Percentiles rank a stretch among this genome's conserved stretches.
Evolutionary conservation across 495 filamentous ascomycete genomes (phyloP).

Genomic region (Cercophora sp.): DNA sequence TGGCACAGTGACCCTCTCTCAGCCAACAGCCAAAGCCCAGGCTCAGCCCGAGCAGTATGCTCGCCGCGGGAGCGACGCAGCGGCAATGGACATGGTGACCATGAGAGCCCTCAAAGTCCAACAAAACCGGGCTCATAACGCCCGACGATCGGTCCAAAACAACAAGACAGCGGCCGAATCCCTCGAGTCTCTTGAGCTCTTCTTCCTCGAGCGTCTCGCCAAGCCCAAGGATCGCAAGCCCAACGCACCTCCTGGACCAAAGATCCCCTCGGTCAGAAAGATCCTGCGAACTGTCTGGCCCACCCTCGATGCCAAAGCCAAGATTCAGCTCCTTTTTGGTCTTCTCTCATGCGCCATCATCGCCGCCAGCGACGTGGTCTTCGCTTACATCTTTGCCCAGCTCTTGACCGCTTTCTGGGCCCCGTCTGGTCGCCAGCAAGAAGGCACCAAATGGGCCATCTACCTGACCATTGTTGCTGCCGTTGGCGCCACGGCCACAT

Average conservation of each 20-base stretch:
- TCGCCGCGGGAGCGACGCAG: conserved; percentile 1
- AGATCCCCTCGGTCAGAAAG: conserved; percentile 39
- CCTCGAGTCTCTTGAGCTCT: conserved; percentile 24
- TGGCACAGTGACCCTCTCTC: no score
- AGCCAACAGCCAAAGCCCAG: background rate
- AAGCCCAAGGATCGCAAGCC: conserved; percentile 20
- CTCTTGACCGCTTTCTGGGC: conserved; percentile 68
- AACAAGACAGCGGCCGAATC: conserved; percentile 1
- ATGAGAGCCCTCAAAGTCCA: conserved; percentile 19
- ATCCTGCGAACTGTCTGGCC: conserved; percentile 79
- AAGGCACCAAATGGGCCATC: conserved; percentile 63
- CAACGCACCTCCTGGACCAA: conserved; percentile 3
- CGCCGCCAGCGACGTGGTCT: conserved; percentile 68
- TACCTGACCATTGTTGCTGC: conserved; percentile 65
- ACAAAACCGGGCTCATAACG: conserved; percentile 13
- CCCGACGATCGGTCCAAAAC: background rate
- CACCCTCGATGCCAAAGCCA: conserved; percentile 47
- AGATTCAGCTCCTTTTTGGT: conserved; percentile 56
- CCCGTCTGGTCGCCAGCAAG: conserved; percentile 34
- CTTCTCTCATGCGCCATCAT: conserved; percentile 59
- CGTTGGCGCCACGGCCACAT: conserved; percentile 61
- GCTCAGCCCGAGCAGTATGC: background rate
- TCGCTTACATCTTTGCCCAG: conserved; percentile 72
- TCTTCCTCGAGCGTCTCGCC: conserved; percentile 26
- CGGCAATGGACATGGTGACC: conserved; percentile 18